phyloP scores from a whole-genome alignment of 106 monocot genomes.

The Acorus calamus region DNA sequence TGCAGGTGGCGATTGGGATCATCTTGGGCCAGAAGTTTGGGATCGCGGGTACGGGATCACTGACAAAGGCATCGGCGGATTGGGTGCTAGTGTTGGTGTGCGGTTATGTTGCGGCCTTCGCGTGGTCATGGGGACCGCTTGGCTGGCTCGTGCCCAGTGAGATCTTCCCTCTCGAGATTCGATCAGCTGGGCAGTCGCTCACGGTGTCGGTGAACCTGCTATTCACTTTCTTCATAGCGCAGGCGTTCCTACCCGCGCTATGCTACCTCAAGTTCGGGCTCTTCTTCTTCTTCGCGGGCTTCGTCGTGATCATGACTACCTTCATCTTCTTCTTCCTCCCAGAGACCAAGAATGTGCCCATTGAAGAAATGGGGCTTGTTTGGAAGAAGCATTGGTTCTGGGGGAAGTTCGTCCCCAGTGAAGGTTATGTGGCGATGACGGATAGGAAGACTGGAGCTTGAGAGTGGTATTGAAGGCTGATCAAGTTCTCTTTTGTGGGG shows the following conservation, averaged over 20 bases:
- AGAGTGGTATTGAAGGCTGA: no score
- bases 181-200: conserved; percentile 16
- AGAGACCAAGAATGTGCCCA: conserved; percentile 21
- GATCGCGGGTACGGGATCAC: background rate
- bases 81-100: conserved; percentile 13
- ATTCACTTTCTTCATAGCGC: conserved; percentile 16
- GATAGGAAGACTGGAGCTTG: no score
- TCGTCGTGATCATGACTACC: conserved; percentile 10
- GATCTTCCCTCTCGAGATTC: conserved; percentile 36
- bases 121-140: conserved; percentile 10
- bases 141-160: conserved; percentile 15
- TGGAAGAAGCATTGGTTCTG: conserved; percentile 22
- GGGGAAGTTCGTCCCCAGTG: conserved; percentile 2
- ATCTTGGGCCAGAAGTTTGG: conserved; percentile 14
- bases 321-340: conserved; percentile 16
- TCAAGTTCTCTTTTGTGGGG: no score
- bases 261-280: conserved; percentile 18
- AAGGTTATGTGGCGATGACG: background rate
- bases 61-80: conserved; percentile 2
- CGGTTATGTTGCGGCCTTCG: conserved; percentile 21
- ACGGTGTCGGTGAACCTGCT: conserved; percentile 18
- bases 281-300: conserved; percentile 14
- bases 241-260: conserved; percentile 9
- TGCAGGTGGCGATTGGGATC: conserved; percentile 5
- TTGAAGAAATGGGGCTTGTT: conserved; percentile 17